Evolutionary conservation across 2,329 filamentous ascomycete genomes (phyloP), one percentile per base, ranked within the genome.

Genomic region (Colletotrichum abscissum): DNA sequence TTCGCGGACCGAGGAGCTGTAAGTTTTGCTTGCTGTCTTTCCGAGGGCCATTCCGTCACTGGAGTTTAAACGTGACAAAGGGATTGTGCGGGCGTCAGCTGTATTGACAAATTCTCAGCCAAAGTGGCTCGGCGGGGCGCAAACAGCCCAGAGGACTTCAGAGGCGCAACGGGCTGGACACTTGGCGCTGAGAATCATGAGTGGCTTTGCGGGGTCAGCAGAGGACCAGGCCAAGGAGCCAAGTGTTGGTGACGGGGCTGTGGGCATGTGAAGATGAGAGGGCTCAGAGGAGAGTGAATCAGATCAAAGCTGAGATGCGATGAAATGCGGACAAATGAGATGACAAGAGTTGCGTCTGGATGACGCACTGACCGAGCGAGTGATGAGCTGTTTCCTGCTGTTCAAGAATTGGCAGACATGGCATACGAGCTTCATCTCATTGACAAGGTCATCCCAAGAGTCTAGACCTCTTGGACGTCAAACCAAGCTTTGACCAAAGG

Each of bases 111-210:
- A 57, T 28, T 22, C 19, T n/a, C 49, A 57, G 14, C 52, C 22
- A 30, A 8, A n/a, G 24, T 9, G 63, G 52, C 63, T 57, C 33
- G 33, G 63, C 33, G 63, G 28, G n/a, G 60, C 63, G 63, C 33
- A 56, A 42, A 56, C 63, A 55, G 30, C 30, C 42, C 42, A 49
- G 9, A 49, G 8, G 42, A 49, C 19, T 19, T 3, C 28, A 26
- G 54, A 58, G 59, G 70, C 60, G 67, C 67, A 60, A 65, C 42
- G 24, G 14, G 8, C 19, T 22, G 35, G 46, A 55, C n/a, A 66
- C 71, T 71, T 71, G 71, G 71, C 71, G 67, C 54, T 22, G 28
- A 35, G 46, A 55, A 71, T 66, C 66, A 69, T 65, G 60, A 57
- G 71, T 72, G 65, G 62, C 71, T 73, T 70, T 24, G 60, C 56